phyloP scores from a whole-genome alignment of 331 rosid genomes.

The Ulmus americana region DNA sequence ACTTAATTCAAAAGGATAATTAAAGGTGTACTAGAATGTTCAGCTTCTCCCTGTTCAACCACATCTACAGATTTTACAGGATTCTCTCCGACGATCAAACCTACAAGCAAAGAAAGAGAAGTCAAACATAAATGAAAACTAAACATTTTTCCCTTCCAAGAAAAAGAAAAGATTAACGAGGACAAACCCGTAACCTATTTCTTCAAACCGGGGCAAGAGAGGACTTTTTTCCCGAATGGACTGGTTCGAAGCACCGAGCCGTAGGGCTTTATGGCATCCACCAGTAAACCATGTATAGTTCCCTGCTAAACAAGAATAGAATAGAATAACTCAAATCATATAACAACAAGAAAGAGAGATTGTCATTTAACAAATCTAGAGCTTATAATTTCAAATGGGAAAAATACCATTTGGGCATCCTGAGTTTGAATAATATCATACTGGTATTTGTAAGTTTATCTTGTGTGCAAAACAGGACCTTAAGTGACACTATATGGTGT shows the following conservation, averaged over 20 bases:
- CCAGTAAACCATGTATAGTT: constrained; percentile 26
- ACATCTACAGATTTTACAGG: constrained; percentile 26
- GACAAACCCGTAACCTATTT: constrained; percentile 23
- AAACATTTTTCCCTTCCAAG: background rate
- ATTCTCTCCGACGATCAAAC: constrained; percentile 18
- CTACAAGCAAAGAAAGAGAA: constrained; percentile 2
- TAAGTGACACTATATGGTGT: too few species aligned
- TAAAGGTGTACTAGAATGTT: background rate
- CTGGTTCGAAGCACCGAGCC: constrained; percentile 36
- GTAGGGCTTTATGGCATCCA: constrained; percentile 42
- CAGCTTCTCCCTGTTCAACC: constrained; percentile 7
- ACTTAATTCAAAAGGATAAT: background rate
- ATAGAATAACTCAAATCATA: background rate
- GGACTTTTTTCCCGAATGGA: constrained; percentile 54
- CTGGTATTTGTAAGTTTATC: too few species aligned
- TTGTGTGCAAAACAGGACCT: too few species aligned
- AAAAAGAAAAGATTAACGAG: background rate
- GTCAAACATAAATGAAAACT: background rate
- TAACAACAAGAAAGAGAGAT: background rate
- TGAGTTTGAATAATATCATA: too few species aligned
- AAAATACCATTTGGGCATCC: too few species aligned
- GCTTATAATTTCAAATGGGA: background rate
- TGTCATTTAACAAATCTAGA: background rate
- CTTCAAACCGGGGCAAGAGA: constrained; percentile 30
- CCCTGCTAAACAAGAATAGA: constrained; percentile 32